Conservation (phyloP, 2,329 filamentous ascomycete species). For the Magnaporthiopsis poae region DNA sequence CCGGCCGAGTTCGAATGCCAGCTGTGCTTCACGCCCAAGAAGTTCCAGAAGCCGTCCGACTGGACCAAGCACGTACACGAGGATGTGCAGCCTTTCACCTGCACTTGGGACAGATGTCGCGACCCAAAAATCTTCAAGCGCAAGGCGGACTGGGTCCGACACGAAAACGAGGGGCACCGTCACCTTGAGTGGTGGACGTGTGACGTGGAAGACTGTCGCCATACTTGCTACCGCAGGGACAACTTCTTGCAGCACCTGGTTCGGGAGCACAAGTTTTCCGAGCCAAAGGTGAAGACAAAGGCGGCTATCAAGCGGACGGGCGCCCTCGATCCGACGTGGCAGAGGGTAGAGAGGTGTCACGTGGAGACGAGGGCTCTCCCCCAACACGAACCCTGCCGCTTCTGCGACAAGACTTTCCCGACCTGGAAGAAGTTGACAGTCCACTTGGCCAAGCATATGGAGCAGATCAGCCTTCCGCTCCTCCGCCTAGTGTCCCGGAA, state of each 20-base stretch:
- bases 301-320: constrained; percentile 52
- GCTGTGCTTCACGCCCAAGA: constrained; percentile 75
- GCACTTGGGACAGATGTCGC: constrained; percentile 72
- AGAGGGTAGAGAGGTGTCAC: constrained; percentile 68
- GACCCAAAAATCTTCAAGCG: constrained; percentile 89
- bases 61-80: constrained; percentile 97
- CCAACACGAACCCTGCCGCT: constrained; percentile 71
- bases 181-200: constrained; percentile 89
- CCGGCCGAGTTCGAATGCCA: constrained; percentile 86
- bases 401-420: constrained; percentile 70
- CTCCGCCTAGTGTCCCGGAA: constrained; percentile 45
- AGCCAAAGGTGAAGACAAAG: constrained; percentile 75
- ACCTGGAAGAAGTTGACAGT: constrained; percentile 90
- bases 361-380: constrained; percentile 56
- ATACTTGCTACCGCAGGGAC: constrained; percentile 77
- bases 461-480: constrained; percentile 76
- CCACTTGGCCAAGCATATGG: constrained; percentile 91
- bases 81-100: constrained; percentile 86
- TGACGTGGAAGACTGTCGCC: constrained; percentile 67
- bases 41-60: constrained; percentile 81
- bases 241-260: constrained; percentile 91
- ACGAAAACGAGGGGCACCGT: constrained; percentile 84
- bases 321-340: constrained; percentile 58
- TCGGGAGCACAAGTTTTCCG: constrained; percentile 76
- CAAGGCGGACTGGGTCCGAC: constrained; percentile 90